These are phyloP conservation scores for Russula emetica DNA, from an alignment of 768 basidiomycete genomes.

Conservation along the genomic window DNA sequence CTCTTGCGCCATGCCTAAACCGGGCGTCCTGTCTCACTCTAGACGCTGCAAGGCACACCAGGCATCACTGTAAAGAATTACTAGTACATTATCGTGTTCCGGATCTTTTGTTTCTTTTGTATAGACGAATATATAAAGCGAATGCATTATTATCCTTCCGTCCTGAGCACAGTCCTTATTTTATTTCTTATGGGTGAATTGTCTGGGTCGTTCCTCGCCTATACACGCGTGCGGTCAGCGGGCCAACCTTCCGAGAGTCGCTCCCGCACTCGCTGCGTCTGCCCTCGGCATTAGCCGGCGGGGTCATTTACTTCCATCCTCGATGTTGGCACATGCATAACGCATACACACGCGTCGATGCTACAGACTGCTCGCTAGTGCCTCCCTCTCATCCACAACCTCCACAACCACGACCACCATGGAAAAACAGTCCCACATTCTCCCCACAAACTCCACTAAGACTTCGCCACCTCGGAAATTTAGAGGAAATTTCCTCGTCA, in stretches of 20 bases:
- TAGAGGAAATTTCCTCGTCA: constrained; percentile 4
- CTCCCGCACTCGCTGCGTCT: neutral
- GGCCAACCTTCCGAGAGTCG: neutral
- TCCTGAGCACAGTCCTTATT: neutral
- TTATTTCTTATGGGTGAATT: neutral
- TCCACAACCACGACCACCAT: constrained; percentile 8
- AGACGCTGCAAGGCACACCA: neutral
- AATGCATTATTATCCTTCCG: neutral
- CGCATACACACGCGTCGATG: neutral
- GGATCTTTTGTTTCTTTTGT: constrained; percentile 26
- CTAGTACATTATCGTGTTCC: constrained; percentile 6
- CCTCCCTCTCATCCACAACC: neutral
- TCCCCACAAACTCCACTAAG: neutral
- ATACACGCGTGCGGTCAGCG: neutral
- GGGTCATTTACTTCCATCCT: neutral
- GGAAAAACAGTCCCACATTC: constrained; percentile 13
- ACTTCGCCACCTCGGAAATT: constrained; percentile 10
- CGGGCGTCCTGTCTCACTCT: constrained; percentile 5
- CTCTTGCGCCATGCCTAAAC: neutral
- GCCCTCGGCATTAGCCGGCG: neutral
- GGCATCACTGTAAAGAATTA: too few relatives aligned
- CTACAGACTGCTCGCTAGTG: neutral
- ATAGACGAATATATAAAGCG: neutral
- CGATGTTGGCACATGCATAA: neutral
- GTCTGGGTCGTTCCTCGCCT: neutral